Base-by-base conservation (phyloP, 257 asterid species). In the Parsonsia alboflavescens region DNA sequence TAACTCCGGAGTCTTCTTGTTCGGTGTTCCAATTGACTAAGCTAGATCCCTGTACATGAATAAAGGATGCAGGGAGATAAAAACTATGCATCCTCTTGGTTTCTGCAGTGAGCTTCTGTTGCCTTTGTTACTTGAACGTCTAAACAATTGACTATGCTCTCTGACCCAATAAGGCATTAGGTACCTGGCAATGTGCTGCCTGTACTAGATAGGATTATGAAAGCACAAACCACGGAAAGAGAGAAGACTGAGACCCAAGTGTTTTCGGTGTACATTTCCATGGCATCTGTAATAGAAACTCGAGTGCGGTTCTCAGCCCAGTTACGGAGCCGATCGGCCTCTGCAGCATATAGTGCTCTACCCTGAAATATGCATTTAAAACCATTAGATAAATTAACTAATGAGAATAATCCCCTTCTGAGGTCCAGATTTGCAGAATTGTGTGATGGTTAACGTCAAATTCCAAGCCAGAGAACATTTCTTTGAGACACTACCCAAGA, bases 221-320 rank as follows among this genome's bases (percentile, higher is more conserved):
- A 92, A 21, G 99, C 98, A 70, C 99, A 92, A 36, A 92, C 97
- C 68, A 92, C 97, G 0, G 99, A 94, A 49, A 94, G 97, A 11
- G 99, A 94, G 79, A 94, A 89, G 52, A 94, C 97, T 0, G 99
- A 92, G 50, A 94, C 83, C 99, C 99, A 94, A 12, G 99, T 94
- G 79, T 87, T 88, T 74, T 92, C 99, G 0, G 99, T 88, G 82
- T 94, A 94, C 97, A 87, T 94, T 83, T 94, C 97, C 92, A 94
- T 92, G 64, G 99, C 99, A 79, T 94, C 99, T 0, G 97, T 92
- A 79, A 94, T 88, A 22, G 99, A 92, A 61, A 94, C 81, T 33
- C 97, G 93, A 49, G 99, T 85, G 53, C 99, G 89, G 72, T 91
- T 89, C 73, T 94, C 99, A 30, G 99, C 97, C 99, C 99, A 94